These are phyloP conservation scores for Coniochaeta sp. DNA, from an alignment of 2,329 filamentous ascomycete genomes.

Conservation along the genomic window DNA sequence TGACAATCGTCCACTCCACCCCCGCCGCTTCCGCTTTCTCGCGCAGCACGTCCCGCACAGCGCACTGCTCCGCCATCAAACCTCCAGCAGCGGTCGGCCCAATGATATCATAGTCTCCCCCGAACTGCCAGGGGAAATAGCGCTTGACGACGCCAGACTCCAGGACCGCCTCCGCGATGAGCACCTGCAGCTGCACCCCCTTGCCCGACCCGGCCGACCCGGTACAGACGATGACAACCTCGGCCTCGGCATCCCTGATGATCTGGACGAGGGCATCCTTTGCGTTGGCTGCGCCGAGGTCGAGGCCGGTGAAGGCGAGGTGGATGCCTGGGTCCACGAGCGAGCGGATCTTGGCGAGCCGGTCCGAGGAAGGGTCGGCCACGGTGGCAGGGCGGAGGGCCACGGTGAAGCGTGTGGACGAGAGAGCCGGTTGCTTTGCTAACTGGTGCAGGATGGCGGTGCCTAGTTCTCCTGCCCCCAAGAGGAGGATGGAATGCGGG, in stretches of 20 bases:
- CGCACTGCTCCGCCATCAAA: neutral
- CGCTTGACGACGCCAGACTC: neutral
- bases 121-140: constrained; percentile 1
- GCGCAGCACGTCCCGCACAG: neutral
- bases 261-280: neutral
- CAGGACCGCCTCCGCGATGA: neutral
- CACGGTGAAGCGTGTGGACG: neutral
- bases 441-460: neutral
- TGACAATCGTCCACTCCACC: constrained; percentile 1
- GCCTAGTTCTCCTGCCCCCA: neutral
- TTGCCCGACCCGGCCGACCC: neutral
- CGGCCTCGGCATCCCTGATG: neutral
- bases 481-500: neutral
- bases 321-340: neutral
- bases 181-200: neutral
- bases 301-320: neutral
- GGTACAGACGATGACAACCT: neutral
- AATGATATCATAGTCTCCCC: neutral
- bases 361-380: neutral
- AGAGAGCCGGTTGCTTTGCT: neutral
- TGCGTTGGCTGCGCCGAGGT: neutral
- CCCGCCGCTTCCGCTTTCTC: neutral
- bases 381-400: neutral
- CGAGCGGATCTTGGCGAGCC: neutral
- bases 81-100: neutral